Evolutionary conservation across 306 rosid species (phyloP), one percentile per base, ranked within the genome.

Genomic region (Acacia melanoxylon): DNA sequence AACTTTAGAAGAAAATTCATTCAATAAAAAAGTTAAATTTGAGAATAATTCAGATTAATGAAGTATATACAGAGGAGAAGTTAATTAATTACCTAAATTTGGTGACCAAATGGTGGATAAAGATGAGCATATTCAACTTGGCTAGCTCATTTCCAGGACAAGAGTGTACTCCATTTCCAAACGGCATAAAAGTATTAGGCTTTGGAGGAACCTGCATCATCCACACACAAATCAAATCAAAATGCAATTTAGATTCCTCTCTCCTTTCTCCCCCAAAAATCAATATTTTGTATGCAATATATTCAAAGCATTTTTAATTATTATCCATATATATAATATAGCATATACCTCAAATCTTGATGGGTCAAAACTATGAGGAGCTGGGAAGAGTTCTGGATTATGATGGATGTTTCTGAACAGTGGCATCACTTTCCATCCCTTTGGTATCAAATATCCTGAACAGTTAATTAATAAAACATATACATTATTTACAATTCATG

Each of bases 351-450:
- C 95, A 89, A 95, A 95, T 68, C 98, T 90, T 59, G 98, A 95
- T 27, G 97, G 90, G 78, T 95, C 95, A 88, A 95, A 95, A 45
- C 72, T 90, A 5, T 90, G 92, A 75, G 98, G 98, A 73, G 84
- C 79, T 58, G 92, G 68, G 89, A 88, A 92, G 68, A 90, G 85
- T 73, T 95, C 91, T 74, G 94, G 92, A 85, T 86, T 91, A 68
- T 95, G 97, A 86, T 95, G 98, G 89, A 95, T 93, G 82, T 87
- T 93, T 88, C 98, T 85, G 78, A 95, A 95, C 61, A 95, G 85
- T 80, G 98, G 98, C 98, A 95, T 87, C n/a, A 91, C 98, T 82
- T 95, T 95, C 98, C 98, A 94, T 49, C 98, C 98, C 87, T 94
- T 94, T 52, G 98, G 98, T 67, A 94, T 94, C 45, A 92, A 87